Evolutionary conservation across 345 rosid species (phyloP), one percentile per base, ranked within the genome.

Genomic region (Eutrema heterophyllum): DNA sequence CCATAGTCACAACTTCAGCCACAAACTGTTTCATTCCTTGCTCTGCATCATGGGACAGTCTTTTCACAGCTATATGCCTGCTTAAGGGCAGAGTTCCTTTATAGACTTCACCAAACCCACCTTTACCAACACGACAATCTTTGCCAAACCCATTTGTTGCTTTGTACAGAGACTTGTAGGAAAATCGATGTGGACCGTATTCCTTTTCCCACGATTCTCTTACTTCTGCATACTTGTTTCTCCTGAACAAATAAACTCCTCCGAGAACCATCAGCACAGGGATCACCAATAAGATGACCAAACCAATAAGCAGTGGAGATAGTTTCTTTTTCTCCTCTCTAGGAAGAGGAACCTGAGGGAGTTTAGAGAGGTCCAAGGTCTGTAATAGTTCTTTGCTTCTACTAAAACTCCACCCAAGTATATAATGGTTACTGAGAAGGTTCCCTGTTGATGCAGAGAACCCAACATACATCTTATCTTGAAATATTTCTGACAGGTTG

Each of bases 371-470:
- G 18, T 71, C 44, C 5, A 90, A 67, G 2, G 50, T 52, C 70
- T 69, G 74, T 14, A 86, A 79, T 5, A 5, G 12, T 0, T 35
- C 40, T 70, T 26, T 45, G 48, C 78, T 82, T 55, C 15, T 70
- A 21, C 51, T 80, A 74, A 81, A 89, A 75, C 88, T 89, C 88
- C 95, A 88, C 9, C 91, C 87, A 4, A 85, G 80, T 30, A 87
- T 69, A 30, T 82, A 85, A 3, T 87, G 87, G 35, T 75, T 40
- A 26, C 81, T 73, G 18, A 29, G 2, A 5, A 58, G 3, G 0
- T 63, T 18, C 2, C 87, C 83, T 0, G 87, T 82, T 5, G 92
- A 11, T 15, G 88, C 79, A 13, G 88, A 84, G 79, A 87, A 83
- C 7, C 92, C 96, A 7, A 86, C 80, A 52, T 56, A 82, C 85